Evolutionary conservation across 306 rosid species (phyloP).

Genomic region (Sphenostylis stenocarpa): DNA sequence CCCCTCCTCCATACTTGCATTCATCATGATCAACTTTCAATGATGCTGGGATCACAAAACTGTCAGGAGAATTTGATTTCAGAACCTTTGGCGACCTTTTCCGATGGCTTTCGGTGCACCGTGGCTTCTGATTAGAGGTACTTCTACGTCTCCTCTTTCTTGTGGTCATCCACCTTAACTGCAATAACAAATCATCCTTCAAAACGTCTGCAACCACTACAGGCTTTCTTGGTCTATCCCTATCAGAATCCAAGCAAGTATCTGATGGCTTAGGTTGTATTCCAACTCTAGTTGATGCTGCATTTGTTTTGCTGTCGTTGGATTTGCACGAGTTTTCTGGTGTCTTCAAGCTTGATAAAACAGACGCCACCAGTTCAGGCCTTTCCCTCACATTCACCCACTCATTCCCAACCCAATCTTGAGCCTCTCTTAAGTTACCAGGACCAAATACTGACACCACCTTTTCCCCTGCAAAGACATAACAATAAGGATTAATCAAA

Average conservation of each 20-base stretch:
- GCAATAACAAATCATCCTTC: constrained; percentile 56
- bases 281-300: constrained; percentile 28
- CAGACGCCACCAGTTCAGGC: constrained; percentile 58
- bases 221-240: constrained; percentile 24
- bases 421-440: constrained; percentile 59
- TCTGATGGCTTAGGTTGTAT: constrained; percentile 32
- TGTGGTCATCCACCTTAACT: constrained; percentile 68
- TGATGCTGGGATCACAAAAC: constrained; percentile 48
- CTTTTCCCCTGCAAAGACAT: constrained; percentile 63
- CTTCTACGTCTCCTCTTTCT: constrained; percentile 56
- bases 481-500: neutral
- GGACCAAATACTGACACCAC: constrained; percentile 37
- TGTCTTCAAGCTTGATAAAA: constrained; percentile 34
- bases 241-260: constrained; percentile 21
- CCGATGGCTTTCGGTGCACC: neutral
- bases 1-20: constrained; percentile 68
- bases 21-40: constrained; percentile 70
- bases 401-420: constrained; percentile 70
- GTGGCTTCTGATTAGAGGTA: constrained; percentile 35
- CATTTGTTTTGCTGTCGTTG: constrained; percentile 21
- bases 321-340: constrained; percentile 29
- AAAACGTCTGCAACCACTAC: constrained; percentile 52
- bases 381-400: constrained; percentile 59
- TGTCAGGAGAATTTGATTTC: constrained; percentile 46
- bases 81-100: constrained; percentile 26